These are phyloP conservation scores for Raffaelea ambrosiae DNA, from an alignment of 2,329 filamentous ascomycete genomes.

Conservation along the genomic window DNA sequence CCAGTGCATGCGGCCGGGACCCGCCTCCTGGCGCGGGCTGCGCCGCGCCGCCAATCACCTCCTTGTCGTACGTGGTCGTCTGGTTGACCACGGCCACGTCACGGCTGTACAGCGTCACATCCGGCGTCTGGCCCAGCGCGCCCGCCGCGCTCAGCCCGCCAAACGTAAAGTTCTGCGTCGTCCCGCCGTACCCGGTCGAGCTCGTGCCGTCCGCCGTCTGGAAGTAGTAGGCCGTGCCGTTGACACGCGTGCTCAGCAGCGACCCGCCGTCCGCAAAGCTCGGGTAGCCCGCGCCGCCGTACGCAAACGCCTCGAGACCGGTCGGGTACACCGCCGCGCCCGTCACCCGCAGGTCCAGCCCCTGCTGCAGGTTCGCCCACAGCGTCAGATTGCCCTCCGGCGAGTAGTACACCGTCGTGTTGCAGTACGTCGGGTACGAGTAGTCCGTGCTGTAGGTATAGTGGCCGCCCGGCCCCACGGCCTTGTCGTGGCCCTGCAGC, in stretches of 20 bases:
- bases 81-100: slow-evolving; percentile 47
- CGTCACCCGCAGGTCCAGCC: slow-evolving; percentile 25
- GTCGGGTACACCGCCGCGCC: slow-evolving; percentile 44
- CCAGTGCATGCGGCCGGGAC: background rate
- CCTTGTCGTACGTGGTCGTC: slow-evolving; percentile 29
- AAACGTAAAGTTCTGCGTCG: slow-evolving; percentile 49
- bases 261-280: slow-evolving; percentile 21
- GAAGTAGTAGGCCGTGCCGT: slow-evolving; percentile 50
- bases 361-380: slow-evolving; percentile 31
- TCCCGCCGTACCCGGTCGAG: slow-evolving; percentile 45
- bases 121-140: slow-evolving; percentile 13
- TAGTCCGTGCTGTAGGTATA: slow-evolving; percentile 31
- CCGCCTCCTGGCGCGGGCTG: background rate
- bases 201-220: slow-evolving; percentile 32
- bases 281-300: slow-evolving; percentile 2
- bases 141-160: slow-evolving; percentile 27
- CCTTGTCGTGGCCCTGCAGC: slow-evolving; percentile 19
- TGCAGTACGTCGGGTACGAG: slow-evolving; percentile 52
- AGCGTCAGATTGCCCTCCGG: slow-evolving; percentile 37
- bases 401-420: slow-evolving; percentile 37
- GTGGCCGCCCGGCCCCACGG: background rate
- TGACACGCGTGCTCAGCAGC: slow-evolving; percentile 41
- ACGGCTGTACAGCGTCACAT: slow-evolving; percentile 45
- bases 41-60: slow-evolving; percentile 6
- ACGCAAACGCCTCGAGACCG: slow-evolving; percentile 48